Evolutionary conservation across 2,329 filamentous ascomycete species (phyloP).

Genomic region (Alternaria longipes): DNA sequence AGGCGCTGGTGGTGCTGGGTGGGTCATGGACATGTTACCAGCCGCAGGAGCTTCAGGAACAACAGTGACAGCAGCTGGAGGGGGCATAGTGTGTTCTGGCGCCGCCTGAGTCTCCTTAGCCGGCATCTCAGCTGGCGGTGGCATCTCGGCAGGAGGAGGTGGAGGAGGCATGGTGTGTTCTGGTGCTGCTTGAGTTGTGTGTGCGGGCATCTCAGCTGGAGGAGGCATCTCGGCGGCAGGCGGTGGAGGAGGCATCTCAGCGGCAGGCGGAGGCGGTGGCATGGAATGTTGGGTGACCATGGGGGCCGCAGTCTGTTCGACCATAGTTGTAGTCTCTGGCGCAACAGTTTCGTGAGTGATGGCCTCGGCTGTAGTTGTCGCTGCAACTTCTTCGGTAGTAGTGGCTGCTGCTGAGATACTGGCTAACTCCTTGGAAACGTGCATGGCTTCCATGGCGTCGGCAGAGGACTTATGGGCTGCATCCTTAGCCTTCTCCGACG

Average conservation of each 20-base stretch:
- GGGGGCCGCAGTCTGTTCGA: constrained; percentile 2
- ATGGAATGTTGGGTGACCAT: constrained; percentile 6
- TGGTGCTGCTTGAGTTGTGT: not conserved
- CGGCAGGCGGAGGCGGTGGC: not conserved
- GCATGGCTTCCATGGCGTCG: constrained; percentile 24
- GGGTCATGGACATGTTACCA: not conserved
- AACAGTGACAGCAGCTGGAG: not conserved
- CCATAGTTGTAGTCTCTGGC: constrained; percentile 3
- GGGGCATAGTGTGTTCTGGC: constrained; percentile 9
- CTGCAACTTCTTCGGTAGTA: constrained; percentile 5
- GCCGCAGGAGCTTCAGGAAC: not conserved
- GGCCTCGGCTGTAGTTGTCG: constrained; percentile 10
- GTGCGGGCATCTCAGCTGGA: constrained; percentile 5
- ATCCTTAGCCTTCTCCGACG: constrained; percentile 18
- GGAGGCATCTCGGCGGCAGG: not conserved
- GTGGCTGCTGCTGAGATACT: constrained; percentile 17
- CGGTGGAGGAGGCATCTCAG: not conserved
- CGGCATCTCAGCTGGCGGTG: constrained; percentile 5
- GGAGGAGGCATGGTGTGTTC: not conserved
- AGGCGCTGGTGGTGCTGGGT: constrained; percentile 14
- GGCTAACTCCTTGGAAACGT: constrained; percentile 19
- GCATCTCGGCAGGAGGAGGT: not conserved
- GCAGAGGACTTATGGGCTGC: constrained; percentile 20
- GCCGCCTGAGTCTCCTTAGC: constrained; percentile 4
- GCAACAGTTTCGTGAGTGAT: constrained; percentile 15